phyloP scores from a whole-genome alignment of 2,329 filamentous ascomycete species.

The Alternaria conjuncta region DNA sequence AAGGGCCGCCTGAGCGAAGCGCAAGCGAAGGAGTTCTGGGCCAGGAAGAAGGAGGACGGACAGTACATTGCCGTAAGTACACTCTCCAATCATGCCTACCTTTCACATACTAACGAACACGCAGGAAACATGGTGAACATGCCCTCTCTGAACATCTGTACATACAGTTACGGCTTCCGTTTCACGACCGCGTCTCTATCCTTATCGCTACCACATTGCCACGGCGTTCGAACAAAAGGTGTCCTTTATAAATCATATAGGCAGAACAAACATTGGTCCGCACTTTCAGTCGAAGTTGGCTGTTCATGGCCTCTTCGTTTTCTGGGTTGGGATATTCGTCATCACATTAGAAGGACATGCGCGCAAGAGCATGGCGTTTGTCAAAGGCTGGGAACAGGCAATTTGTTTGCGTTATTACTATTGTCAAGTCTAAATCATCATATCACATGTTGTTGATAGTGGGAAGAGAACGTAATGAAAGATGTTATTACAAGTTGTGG shows the following conservation, averaged over 20 bases:
- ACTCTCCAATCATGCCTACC: neutral
- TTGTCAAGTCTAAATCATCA: neutral
- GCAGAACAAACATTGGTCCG: neutral
- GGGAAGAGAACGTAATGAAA: neutral
- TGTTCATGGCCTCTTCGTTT: neutral
- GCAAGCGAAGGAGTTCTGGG: conserved; percentile 88
- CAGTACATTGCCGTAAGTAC: conserved; percentile 84
- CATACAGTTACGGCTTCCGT: neutral
- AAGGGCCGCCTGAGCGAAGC: conserved; percentile 86
- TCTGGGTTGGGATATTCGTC: neutral
- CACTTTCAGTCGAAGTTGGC: neutral
- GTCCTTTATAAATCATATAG: conserved; percentile 8
- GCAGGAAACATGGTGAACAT: conserved; percentile 13
- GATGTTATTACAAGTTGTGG: neutral
- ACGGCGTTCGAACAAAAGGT: conserved; percentile 15
- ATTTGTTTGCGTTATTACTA: neutral
- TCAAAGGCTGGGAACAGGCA: neutral
- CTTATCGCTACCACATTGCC: conserved; percentile 12
- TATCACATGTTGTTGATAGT: neutral
- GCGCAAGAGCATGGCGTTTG: conserved; percentile 16
- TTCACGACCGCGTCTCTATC: conserved; percentile 2
- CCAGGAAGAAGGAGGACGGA: conserved; percentile 86
- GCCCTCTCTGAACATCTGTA: neutral
- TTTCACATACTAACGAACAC: neutral
- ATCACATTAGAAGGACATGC: conserved; percentile 7